A percentile compares a stretch with the other conserved stretches of the same genome.
These are phyloP conservation scores for Pelargonium myrrhifolium DNA, from an alignment of 441 rosid species.

Conservation along the genomic window DNA sequence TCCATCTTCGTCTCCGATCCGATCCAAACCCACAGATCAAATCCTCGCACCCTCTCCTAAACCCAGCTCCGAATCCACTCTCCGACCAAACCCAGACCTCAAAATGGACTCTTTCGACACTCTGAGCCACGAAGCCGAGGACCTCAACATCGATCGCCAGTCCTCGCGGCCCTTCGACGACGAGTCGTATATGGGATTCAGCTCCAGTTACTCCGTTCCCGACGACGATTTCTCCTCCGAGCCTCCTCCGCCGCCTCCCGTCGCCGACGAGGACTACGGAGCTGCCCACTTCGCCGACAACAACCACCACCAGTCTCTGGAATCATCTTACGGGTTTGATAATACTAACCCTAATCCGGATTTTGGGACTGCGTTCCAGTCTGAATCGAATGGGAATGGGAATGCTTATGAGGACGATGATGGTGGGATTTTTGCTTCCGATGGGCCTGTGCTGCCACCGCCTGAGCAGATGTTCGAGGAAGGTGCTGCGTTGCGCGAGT, in stretches of 20 bases:
- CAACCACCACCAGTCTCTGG: background rate
- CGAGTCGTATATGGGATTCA: background rate
- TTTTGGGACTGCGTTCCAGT: background rate
- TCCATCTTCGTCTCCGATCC: background rate
- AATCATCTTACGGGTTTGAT: background rate
- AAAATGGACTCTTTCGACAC: background rate
- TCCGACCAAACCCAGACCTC: background rate
- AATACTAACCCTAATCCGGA: background rate
- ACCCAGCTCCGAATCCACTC: background rate
- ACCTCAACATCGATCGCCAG: background rate
- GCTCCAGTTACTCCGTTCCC: background rate
- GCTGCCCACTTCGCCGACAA: background rate
- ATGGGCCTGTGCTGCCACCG: background rate
- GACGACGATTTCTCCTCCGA: background rate
- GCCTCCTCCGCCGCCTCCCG: background rate
- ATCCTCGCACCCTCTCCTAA: background rate
- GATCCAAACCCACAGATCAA: background rate
- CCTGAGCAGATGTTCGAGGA: background rate
- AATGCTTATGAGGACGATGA: background rate
- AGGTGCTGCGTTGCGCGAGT: background rate
- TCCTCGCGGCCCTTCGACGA: background rate
- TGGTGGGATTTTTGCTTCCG: background rate
- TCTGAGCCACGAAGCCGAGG: background rate
- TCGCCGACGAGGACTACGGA: background rate
- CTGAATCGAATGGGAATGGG: conserved; percentile 2